Percentiles rank a stretch among this genome's conserved stretches.
Conservation (phyloP, 306 rosid species). For the Comarum palustre region DNA sequence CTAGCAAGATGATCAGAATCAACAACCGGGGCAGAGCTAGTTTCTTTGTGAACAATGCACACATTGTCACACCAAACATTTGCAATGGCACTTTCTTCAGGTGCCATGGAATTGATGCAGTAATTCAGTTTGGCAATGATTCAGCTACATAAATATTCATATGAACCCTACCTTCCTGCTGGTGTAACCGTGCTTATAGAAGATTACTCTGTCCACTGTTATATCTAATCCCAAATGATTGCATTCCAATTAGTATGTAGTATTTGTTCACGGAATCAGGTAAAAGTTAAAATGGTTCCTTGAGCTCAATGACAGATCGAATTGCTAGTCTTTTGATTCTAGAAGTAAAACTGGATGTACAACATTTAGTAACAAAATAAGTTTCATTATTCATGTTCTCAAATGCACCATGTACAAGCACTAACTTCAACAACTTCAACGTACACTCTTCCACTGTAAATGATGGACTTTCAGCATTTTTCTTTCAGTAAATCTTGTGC, state of each 20-base stretch:
- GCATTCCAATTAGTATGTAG: background rate
- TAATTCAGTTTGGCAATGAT: constrained; percentile 37
- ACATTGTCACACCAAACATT: constrained; percentile 38
- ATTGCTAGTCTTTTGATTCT: background rate
- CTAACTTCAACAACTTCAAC: background rate
- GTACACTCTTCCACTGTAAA: background rate
- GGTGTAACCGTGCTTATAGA: background rate
- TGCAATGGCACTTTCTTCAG: constrained; percentile 47
- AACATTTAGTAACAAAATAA: constrained; percentile 9
- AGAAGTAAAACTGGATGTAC: constrained; percentile 2
- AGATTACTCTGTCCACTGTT: background rate
- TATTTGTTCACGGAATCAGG: background rate
- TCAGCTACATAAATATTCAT: background rate
- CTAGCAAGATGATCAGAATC: constrained; percentile 41
- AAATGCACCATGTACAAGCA: constrained; percentile 30
- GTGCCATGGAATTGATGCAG: constrained; percentile 56
- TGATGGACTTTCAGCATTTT: constrained; percentile 2
- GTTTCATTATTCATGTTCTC: constrained; percentile 20
- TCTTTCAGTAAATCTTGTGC: constrained; percentile 5
- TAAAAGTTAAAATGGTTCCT: background rate
- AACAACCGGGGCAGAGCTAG: constrained; percentile 42
- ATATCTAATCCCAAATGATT: background rate
- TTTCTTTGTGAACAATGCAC: constrained; percentile 54
- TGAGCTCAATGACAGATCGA: background rate
- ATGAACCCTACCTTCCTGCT: background rate